Percentiles rank a stretch among this genome's conserved stretches.
Conservation (phyloP, 257 asterid species). For the Handroanthus guayacan region DNA sequence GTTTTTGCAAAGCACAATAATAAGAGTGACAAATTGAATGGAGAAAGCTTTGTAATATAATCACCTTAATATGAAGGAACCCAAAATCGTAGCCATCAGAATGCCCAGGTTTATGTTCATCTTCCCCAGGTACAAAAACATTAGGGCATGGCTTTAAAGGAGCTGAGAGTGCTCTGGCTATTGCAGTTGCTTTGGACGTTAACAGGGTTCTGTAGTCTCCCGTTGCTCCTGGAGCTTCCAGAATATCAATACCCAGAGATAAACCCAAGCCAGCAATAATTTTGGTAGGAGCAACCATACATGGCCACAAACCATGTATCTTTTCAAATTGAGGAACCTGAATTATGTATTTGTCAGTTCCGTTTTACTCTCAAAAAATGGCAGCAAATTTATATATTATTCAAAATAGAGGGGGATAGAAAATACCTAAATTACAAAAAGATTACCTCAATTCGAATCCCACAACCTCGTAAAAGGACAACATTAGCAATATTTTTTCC, state of each 20-base stretch:
- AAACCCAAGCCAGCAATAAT: constrained; percentile 97
- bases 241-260: constrained; percentile 93
- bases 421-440: constrained; percentile 4
- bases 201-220: constrained; percentile 92
- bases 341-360: constrained; percentile 22
- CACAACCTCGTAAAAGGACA: constrained; percentile 95
- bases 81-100: constrained; percentile 91
- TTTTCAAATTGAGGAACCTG: constrained; percentile 88
- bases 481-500: constrained; percentile 89
- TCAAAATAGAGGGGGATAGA: constrained; percentile 13
- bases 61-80: constrained; percentile 95
- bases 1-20: constrained; percentile 22
- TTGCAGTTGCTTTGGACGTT: constrained; percentile 92
- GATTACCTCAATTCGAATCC: constrained; percentile 93
- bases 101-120: constrained; percentile 81
- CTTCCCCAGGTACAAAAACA: constrained; percentile 94
- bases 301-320: constrained; percentile 80
- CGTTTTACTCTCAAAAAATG: neutral
- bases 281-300: constrained; percentile 99
- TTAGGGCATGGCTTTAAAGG: constrained; percentile 69
- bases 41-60: constrained; percentile 2
- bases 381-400: neutral
- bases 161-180: constrained; percentile 83
- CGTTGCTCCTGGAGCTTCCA: constrained; percentile 98
- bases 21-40: neutral